Conservation (phyloP, 2,329 filamentous ascomycete genomes). For the Domatiomyces catenatus region DNA sequence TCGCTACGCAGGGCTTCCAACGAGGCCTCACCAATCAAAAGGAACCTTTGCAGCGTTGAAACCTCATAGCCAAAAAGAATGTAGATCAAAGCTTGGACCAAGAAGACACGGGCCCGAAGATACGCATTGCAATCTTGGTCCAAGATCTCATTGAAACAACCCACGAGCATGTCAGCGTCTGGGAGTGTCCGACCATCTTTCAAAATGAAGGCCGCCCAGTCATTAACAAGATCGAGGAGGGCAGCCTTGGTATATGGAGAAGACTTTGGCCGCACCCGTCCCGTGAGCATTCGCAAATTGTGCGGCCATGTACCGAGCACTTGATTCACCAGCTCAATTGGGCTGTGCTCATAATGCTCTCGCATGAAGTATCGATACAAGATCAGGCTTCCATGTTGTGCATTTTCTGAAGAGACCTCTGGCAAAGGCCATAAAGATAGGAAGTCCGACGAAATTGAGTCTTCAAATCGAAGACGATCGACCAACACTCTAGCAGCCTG, state of each 20-base stretch:
- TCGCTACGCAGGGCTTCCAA: background rate
- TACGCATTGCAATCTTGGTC: background rate
- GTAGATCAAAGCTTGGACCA: background rate
- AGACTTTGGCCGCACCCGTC: background rate
- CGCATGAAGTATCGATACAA: slow-evolving; percentile 8
- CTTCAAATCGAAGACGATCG: background rate
- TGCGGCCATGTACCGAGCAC: background rate
- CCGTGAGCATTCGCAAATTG: background rate
- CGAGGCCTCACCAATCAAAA: background rate
- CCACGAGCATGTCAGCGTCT: background rate
- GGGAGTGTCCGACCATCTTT: slow-evolving; percentile 1
- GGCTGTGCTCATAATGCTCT: background rate
- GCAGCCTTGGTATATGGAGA: slow-evolving; percentile 11
- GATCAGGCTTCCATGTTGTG: slow-evolving; percentile 27
- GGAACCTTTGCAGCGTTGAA: background rate
- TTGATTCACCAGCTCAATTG: background rate
- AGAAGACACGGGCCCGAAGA: background rate
- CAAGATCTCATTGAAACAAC: background rate
- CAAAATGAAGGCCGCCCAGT: slow-evolving; percentile 3
- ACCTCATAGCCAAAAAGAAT: background rate
- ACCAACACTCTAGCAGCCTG: slow-evolving; percentile 26
- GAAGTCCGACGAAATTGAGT: background rate
- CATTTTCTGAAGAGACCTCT: slow-evolving; percentile 20
- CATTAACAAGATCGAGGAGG: slow-evolving; percentile 12
- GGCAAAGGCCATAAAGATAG: slow-evolving; percentile 1